These are phyloP conservation scores for Ustilago bromivora DNA, from an alignment of 1,284 basidiomycete species.

Conservation along the genomic window DNA sequence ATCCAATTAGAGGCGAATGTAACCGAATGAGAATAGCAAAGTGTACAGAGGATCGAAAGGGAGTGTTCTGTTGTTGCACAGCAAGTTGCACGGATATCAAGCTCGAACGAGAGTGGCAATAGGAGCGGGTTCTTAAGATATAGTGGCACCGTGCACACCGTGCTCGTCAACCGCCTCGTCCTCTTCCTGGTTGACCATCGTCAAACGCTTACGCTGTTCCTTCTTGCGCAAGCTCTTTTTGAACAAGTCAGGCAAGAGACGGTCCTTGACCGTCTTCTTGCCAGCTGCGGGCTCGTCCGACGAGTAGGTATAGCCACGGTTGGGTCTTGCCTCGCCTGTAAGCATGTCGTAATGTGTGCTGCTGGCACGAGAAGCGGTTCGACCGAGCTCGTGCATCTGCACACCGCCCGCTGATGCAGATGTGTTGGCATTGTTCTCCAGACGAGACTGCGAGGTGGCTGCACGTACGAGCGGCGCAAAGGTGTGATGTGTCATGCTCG, in stretches of 20 bases:
- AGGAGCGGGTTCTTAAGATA: slow-evolving; percentile 2
- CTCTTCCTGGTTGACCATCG: slow-evolving; percentile 50
- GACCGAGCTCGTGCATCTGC: slow-evolving; percentile 58
- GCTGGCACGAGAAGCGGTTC: slow-evolving; percentile 59
- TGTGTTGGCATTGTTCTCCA: not conserved
- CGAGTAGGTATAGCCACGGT: slow-evolving; percentile 68
- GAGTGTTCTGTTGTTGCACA: not conserved
- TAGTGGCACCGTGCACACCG: not conserved
- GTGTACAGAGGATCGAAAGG: not conserved
- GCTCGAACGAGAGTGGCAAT: not conserved
- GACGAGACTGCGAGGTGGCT: slow-evolving; percentile 25
- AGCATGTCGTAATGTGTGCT: slow-evolving; percentile 70
- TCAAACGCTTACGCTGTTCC: slow-evolving; percentile 39
- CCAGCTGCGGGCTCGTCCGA: slow-evolving; percentile 57
- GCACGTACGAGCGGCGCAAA: slow-evolving; percentile 40
- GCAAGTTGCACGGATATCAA: not conserved
- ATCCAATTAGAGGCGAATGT: slow-evolving; percentile 10
- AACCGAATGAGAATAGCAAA: not conserved
- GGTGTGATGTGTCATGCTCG: slow-evolving; percentile 46
- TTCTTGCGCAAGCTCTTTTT: slow-evolving; percentile 40
- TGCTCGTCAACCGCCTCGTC: slow-evolving; percentile 30
- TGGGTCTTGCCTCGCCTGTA: slow-evolving; percentile 62
- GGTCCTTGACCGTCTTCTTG: slow-evolving; percentile 49
- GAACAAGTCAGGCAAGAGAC: slow-evolving; percentile 38
- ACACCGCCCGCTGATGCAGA: slow-evolving; percentile 18